Base-by-base conservation (phyloP, 1,139 yeast species). In the Saccharomyces pastorianus region DNA sequence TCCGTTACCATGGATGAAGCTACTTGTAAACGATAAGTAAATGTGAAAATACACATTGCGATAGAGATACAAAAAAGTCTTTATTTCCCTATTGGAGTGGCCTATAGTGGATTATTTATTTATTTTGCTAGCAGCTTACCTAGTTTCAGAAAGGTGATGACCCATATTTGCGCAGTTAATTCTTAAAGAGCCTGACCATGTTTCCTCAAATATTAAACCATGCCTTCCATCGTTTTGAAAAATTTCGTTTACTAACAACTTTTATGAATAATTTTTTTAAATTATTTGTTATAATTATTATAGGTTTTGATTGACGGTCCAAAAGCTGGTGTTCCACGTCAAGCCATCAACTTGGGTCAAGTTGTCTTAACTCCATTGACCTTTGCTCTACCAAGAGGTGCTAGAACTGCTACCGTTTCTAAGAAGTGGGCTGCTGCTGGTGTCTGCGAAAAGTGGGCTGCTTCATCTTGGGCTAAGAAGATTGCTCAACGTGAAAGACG, bases 301-400 rank as follows among this genome's bases (percentile, higher is more conserved):
- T 71, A 85, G 91, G 90, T 85, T 73, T 85, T 93, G 76, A 77
- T 95, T 71, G 99, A 95, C 76, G 99, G 99, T 76, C 99, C 99
- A 79, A 77, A 84, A 72, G 72, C 84, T 60, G 82, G 81, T 70
- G 86, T 93, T 72, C 83, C 87, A 75, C 90, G 99, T 81, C 98
- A 93, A 82, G 84, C 96, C 67, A 77, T 87, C 74, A 73, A 87
- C 68, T 85, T 93, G 76, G 88, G 84, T 72, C 87, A 85, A 78
- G 88, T 88, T 74, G 88, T 86, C 70, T 84, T 95, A 77, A 95
- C 99, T 71, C 96, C 96, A 75, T 79, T 88, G 73, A 90, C 89
- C 67, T 80, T 89, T 70, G 80, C 85, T 68, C 81, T 95, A 73
- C 91, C 97, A 80, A 93, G 96, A 82, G 96, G 96, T 76, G 82